phyloP scores from a whole-genome alignment of 73 alveolate genomes.

The Blepharisma japonicum region DNA sequence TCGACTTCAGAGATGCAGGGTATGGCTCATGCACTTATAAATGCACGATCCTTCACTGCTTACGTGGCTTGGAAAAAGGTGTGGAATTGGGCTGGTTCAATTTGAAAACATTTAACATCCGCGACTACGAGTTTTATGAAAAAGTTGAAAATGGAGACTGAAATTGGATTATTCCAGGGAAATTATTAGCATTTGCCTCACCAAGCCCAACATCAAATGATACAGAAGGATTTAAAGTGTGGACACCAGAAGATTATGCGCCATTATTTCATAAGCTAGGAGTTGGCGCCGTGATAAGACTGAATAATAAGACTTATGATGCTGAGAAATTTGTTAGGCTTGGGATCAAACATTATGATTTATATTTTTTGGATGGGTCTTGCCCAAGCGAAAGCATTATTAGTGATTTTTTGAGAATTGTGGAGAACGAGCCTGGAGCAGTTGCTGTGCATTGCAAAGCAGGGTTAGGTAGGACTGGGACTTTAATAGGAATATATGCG shows the following conservation, averaged over 20 bases:
- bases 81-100: slow-evolving; percentile 77
- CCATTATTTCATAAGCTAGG: slow-evolving; percentile 84
- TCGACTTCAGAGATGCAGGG: slow-evolving; percentile 87
- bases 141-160: slow-evolving; percentile 87
- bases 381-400: slow-evolving; percentile 87
- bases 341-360: slow-evolving; percentile 78
- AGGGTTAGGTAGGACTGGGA: slow-evolving; percentile 97
- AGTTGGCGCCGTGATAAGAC: slow-evolving; percentile 77
- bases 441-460: slow-evolving; percentile 98
- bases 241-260: slow-evolving; percentile 91
- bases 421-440: slow-evolving; percentile 77
- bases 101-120: slow-evolving; percentile 63
- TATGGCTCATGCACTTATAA: slow-evolving; percentile 85
- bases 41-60: slow-evolving; percentile 80
- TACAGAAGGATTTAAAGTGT: slow-evolving; percentile 56
- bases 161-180: slow-evolving; percentile 82
- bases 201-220: slow-evolving; percentile 56
- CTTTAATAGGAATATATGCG: slow-evolving; percentile 79
- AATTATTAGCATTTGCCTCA: slow-evolving; percentile 67
- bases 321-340: slow-evolving; percentile 57
- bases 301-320: slow-evolving; percentile 78
- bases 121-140: slow-evolving; percentile 74
- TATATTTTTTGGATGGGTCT: slow-evolving; percentile 92
- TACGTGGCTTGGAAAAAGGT: slow-evolving; percentile 74
- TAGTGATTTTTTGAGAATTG: slow-evolving; percentile 70